phyloP scores from a whole-genome alignment of 345 rosid genomes.

The Lumnitzera littorea region DNA sequence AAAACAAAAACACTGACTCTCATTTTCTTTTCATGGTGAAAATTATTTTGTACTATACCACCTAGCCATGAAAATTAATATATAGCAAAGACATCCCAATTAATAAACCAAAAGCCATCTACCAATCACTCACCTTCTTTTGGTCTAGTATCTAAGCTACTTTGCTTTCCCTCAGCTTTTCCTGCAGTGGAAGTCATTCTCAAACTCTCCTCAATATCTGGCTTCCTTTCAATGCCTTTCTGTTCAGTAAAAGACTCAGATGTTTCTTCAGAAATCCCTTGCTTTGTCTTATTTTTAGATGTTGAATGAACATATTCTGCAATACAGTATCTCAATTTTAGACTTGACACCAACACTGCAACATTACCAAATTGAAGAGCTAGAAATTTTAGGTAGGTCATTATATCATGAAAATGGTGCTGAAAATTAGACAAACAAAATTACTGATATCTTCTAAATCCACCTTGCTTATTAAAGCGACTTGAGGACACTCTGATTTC shows the following conservation, averaged over 20 bases:
- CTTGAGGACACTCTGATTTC: slow-evolving; percentile 34
- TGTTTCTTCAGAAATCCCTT: not conserved
- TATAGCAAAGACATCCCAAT: no score
- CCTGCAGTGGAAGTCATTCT: slow-evolving; percentile 18
- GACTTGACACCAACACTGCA: not conserved
- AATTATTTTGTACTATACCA: no score
- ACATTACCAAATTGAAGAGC: not conserved
- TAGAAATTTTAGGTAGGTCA: not conserved
- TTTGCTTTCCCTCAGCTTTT: slow-evolving; percentile 47
- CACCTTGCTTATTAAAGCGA: slow-evolving; percentile 22
- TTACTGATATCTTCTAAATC: slow-evolving; percentile 19
- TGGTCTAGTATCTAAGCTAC: slow-evolving; percentile 48
- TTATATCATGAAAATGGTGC: not conserved
- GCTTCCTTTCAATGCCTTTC: slow-evolving; percentile 14
- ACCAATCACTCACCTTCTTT: slow-evolving; percentile 52
- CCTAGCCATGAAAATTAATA: no score
- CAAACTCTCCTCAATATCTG: slow-evolving; percentile 19
- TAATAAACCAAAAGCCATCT: no score
- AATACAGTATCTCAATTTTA: slow-evolving; percentile 14
- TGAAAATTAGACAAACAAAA: not conserved
- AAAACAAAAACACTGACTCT: no score
- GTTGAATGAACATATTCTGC: slow-evolving; percentile 36
- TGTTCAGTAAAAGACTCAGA: slow-evolving; percentile 10
- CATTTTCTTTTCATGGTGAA: no score
- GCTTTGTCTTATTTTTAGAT: slow-evolving; percentile 14